phyloP scores from a whole-genome alignment of 768 basidiomycete genomes.

The Lyophyllum decastes region DNA sequence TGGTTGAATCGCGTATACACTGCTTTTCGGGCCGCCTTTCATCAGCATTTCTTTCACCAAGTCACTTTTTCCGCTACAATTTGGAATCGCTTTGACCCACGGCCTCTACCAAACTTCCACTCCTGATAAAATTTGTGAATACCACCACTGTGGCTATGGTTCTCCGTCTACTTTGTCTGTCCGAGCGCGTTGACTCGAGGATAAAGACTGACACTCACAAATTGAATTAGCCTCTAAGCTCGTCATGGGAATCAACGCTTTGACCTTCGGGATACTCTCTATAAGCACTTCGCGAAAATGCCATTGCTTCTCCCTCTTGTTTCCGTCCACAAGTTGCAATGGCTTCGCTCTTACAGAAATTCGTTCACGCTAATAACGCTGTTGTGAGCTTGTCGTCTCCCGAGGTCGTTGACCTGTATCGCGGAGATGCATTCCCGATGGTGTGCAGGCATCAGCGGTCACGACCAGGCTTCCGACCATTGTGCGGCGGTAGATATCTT shows the following conservation, averaged over 20 bases:
- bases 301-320: not conserved
- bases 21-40: too few relatives aligned
- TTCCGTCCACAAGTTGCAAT: not conserved
- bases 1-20: too few relatives aligned
- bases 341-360: not conserved
- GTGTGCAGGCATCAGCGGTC: not conserved
- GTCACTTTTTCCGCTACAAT: not conserved
- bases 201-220: not conserved
- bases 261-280: not conserved
- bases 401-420: not conserved
- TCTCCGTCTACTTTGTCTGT: not conserved
- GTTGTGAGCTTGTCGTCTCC: not conserved
- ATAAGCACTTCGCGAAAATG: constrained; percentile 1
- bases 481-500: not conserved
- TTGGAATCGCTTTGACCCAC: not conserved
- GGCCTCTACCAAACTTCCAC: not conserved
- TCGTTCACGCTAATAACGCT: not conserved
- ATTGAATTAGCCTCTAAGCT: too few relatives aligned
- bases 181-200: not conserved
- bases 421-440: not conserved
- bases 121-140: not conserved
- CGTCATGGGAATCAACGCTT: not conserved
- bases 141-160: not conserved
- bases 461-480: not conserved
- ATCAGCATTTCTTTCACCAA: too few relatives aligned